Evolutionary conservation across 139 green algal genomes (phyloP).

Genomic region (Dunaliella primolecta): DNA sequence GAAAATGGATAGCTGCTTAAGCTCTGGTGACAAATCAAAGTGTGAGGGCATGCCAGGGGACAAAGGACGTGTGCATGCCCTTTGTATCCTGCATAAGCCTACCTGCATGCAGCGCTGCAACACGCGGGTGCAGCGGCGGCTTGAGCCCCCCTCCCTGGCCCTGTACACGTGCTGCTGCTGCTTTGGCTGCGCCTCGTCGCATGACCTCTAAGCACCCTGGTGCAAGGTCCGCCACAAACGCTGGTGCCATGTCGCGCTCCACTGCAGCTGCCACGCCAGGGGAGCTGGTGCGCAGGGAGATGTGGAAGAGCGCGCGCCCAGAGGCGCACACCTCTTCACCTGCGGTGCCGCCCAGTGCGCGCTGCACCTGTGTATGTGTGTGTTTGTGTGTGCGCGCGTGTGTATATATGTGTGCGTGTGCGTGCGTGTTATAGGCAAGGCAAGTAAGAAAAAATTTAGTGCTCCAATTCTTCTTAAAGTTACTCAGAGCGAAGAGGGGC

Average conservation of each 20-base stretch:
- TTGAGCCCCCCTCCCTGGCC: neutral
- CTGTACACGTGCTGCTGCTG: neutral
- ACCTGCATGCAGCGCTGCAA: slow-evolving; percentile 22
- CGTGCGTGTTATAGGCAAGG: too few species aligned
- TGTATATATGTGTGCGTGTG: too few species aligned
- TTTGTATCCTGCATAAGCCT: neutral
- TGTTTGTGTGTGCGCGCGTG: too few species aligned
- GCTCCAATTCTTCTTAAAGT: too few species aligned
- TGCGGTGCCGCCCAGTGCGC: neutral
- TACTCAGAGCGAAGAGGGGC: too few species aligned
- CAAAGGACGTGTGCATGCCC: neutral
- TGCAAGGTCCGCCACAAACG: slow-evolving; percentile 16
- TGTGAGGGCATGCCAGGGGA: too few species aligned
- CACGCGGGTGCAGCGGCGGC: slow-evolving; percentile 32
- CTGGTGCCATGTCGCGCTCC: neutral
- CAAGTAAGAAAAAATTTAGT: too few species aligned
- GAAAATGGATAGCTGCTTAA: too few species aligned
- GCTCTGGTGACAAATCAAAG: too few species aligned
- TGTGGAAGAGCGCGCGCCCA: slow-evolving; percentile 1
- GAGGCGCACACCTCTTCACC: neutral
- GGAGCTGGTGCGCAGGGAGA: slow-evolving; percentile 5
- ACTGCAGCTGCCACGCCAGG: slow-evolving; percentile 10
- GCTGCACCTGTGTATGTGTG: neutral
- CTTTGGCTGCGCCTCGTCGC: neutral
- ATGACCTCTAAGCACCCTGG: neutral